Evolutionary conservation across 169 alveolate species (phyloP).

Genomic region (Eimeria falciformis): DNA sequence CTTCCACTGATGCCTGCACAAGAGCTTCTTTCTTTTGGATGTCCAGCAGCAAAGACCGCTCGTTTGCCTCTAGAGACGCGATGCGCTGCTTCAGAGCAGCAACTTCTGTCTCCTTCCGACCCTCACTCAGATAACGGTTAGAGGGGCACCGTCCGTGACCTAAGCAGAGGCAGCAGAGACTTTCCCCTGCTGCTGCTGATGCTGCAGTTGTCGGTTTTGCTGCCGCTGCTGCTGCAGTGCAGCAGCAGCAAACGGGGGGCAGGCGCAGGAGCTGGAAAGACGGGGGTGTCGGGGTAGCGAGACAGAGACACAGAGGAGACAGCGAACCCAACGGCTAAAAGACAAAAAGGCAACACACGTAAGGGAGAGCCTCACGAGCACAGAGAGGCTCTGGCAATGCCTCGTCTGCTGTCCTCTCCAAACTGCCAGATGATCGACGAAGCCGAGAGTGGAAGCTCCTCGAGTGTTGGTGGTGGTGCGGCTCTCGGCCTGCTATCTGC

Average conservation of each 20-base stretch:
- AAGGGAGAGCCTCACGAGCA: neutral
- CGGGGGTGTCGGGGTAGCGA: neutral
- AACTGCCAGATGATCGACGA: neutral
- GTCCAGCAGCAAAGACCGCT: neutral
- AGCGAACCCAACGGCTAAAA: no score
- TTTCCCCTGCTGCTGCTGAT: neutral
- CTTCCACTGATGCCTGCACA: slow-evolving; percentile 22
- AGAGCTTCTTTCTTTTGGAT: slow-evolving; percentile 10
- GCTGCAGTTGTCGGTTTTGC: slow-evolving; percentile 5
- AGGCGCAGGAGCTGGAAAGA: no score
- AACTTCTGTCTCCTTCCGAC: neutral
- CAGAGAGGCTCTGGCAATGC: neutral
- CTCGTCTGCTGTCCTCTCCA: neutral
- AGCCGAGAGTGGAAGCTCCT: neutral
- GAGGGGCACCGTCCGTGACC: slow-evolving; percentile 12
- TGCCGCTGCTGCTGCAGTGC: neutral
- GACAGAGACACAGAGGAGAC: neutral
- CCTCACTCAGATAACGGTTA: neutral
- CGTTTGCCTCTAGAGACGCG: slow-evolving; percentile 6
- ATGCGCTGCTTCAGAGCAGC: slow-evolving; percentile 5
- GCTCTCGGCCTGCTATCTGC: slow-evolving; percentile 4
- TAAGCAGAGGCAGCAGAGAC: neutral
- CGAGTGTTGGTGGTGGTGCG: slow-evolving; percentile 15
- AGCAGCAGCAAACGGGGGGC: neutral
- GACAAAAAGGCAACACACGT: neutral